Percentiles rank a stretch among this genome's conserved stretches.
Conservation (phyloP, 768 basidiomycete genomes). For the Lentinula edodes region DNA sequence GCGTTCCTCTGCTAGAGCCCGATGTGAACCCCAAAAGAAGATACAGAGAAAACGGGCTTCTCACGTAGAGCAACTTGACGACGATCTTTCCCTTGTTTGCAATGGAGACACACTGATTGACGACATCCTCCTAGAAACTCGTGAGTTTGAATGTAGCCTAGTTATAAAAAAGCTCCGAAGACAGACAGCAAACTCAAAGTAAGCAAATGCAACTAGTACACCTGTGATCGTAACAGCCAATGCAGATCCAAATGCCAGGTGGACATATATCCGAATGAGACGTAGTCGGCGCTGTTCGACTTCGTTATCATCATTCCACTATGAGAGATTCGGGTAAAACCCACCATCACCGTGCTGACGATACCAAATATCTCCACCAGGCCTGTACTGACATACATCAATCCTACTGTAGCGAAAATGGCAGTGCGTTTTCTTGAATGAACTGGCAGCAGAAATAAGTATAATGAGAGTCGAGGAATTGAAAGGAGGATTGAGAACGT, state of each 20-base stretch:
- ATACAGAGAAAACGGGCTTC: background rate
- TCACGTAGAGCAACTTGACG: constrained; percentile 4
- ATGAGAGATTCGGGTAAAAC: constrained; percentile 23
- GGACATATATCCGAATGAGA: constrained; percentile 16
- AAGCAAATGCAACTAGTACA: constrained; percentile 28
- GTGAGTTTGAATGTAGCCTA: background rate
- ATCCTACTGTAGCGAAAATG: background rate
- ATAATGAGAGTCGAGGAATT: background rate
- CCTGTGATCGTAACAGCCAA: constrained; percentile 29
- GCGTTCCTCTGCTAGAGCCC: background rate
- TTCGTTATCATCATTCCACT: background rate
- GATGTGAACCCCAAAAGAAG: background rate
- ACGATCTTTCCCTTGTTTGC: background rate
- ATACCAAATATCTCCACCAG: constrained; percentile 3
- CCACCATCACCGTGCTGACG: constrained; percentile 17
- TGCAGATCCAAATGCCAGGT: constrained; percentile 27
- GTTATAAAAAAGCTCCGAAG: background rate
- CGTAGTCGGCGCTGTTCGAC: constrained; percentile 17
- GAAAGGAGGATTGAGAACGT: background rate
- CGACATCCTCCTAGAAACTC: background rate
- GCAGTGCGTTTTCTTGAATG: constrained; percentile 4
- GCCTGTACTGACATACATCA: background rate
- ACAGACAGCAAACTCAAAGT: constrained; percentile 33
- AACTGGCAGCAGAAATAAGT: background rate
- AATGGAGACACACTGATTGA: constrained; percentile 4